Percentiles rank a stretch among this genome's conserved stretches.
Evolutionary conservation across 768 basidiomycete genomes (phyloP).

Genomic region (Termitomyces sp.): DNA sequence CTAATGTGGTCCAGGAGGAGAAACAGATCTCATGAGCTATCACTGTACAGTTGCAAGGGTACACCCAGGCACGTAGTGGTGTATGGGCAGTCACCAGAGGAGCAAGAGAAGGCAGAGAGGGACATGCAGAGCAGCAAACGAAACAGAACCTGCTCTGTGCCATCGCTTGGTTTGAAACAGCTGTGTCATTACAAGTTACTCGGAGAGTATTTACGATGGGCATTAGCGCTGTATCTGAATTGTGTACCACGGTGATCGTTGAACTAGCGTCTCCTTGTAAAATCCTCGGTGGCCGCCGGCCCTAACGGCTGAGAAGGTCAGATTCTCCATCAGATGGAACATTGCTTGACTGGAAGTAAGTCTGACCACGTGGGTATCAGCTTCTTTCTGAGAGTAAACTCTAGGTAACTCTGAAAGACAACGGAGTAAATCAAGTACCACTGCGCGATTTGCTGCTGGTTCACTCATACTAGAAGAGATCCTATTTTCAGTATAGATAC

Average conservation of each 20-base stretch:
- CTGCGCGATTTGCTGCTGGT: background rate
- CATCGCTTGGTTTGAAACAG: background rate
- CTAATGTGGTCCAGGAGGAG: constrained; percentile 36
- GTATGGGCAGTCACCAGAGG: constrained; percentile 31
- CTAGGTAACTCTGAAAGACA: background rate
- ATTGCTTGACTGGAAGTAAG: background rate
- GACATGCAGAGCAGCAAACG: constrained; percentile 50
- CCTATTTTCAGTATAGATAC: background rate
- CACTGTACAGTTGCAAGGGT: constrained; percentile 76
- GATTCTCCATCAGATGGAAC: background rate
- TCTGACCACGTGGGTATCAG: background rate
- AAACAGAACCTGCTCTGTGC: constrained; percentile 65
- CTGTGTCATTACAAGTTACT: constrained; percentile 4
- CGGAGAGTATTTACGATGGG: constrained; percentile 21
- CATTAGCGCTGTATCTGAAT: constrained; percentile 1
- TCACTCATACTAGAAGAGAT: background rate
- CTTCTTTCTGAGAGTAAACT: background rate
- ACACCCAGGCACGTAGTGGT: constrained; percentile 59
- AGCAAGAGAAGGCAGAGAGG: background rate
- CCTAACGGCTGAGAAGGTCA: background rate
- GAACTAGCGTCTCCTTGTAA: too few species aligned
- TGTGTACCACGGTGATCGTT: constrained; percentile 1
- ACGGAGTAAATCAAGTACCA: too few species aligned
- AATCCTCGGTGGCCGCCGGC: background rate
- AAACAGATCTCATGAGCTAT: constrained; percentile 78